Percentiles rank a stretch among this genome's conserved stretches.
These are phyloP conservation scores for Leersia perrieri DNA, from an alignment of 176 grass and related monocot species.

Conservation along the genomic window DNA sequence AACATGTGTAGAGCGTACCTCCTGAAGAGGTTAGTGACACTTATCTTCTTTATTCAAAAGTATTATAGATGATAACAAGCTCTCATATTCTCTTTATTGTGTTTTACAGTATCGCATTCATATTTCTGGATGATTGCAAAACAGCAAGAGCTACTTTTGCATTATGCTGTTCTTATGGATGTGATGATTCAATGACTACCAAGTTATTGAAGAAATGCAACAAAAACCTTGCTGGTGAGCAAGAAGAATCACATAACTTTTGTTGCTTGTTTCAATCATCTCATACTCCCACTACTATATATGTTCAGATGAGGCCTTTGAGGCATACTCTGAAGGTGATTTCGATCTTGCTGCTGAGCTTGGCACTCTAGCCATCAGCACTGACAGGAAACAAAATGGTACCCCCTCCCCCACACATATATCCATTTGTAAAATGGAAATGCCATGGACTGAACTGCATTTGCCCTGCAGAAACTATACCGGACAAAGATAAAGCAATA, in stretches of 20 bases:
- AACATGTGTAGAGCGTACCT: constrained; percentile 53
- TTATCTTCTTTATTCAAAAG: neutral
- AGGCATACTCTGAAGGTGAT: no score
- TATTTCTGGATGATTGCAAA: constrained; percentile 66
- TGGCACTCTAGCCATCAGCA: no score
- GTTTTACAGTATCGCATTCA: constrained; percentile 51
- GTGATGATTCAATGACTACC: constrained; percentile 51
- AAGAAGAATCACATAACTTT: neutral
- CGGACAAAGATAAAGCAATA: constrained; percentile 59
- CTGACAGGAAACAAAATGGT: no score
- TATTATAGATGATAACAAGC: neutral
- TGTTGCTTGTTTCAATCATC: neutral
- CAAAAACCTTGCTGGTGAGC: constrained; percentile 43
- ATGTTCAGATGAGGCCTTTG: constrained; percentile 22
- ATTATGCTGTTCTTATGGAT: constrained; percentile 40
- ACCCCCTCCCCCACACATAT: no score
- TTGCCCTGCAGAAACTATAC: constrained; percentile 48
- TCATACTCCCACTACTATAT: neutral
- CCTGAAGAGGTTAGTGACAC: constrained; percentile 50
- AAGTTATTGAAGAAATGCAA: constrained; percentile 58
- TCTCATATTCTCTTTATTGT: neutral
- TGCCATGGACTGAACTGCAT: neutral
- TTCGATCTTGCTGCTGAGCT: no score
- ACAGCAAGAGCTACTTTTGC: constrained; percentile 62
- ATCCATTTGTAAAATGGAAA: neutral